phyloP scores from a whole-genome alignment of 306 rosid species.

The Rosa multiflora region DNA sequence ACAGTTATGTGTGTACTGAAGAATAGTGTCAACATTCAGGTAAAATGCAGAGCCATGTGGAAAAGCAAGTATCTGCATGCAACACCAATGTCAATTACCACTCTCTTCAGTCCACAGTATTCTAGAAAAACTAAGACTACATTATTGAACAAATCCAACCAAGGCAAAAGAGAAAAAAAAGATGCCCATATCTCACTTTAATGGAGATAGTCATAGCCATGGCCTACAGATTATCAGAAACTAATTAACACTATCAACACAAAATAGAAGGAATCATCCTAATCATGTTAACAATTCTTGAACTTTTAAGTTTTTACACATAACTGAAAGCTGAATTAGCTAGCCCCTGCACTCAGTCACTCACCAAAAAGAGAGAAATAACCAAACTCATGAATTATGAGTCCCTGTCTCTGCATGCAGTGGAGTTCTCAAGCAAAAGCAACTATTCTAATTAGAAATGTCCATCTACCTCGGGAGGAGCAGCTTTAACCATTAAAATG shows the following conservation, averaged over 20 bases:
- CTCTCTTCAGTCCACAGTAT: not conserved
- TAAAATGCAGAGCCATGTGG: not conserved
- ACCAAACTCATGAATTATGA: not conserved
- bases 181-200: not conserved
- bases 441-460: not conserved
- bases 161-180: not conserved
- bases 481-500: not conserved
- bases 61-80: conserved; percentile 2
- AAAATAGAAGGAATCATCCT: not conserved
- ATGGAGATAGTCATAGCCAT: not conserved
- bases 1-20: not conserved
- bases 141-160: not conserved
- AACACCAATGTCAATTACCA: not conserved
- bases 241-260: not conserved
- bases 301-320: not conserved
- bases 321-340: not conserved
- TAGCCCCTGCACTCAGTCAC: not conserved
- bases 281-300: not conserved
- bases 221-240: not conserved
- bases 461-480: not conserved
- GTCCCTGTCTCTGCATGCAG: not conserved
- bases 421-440: not conserved
- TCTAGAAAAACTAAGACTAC: not conserved
- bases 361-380: not conserved
- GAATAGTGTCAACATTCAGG: not conserved